These are phyloP conservation scores for Sarocladiaceae sp. DNA, from an alignment of 2,329 filamentous ascomycete genomes.

Conservation along the genomic window DNA sequence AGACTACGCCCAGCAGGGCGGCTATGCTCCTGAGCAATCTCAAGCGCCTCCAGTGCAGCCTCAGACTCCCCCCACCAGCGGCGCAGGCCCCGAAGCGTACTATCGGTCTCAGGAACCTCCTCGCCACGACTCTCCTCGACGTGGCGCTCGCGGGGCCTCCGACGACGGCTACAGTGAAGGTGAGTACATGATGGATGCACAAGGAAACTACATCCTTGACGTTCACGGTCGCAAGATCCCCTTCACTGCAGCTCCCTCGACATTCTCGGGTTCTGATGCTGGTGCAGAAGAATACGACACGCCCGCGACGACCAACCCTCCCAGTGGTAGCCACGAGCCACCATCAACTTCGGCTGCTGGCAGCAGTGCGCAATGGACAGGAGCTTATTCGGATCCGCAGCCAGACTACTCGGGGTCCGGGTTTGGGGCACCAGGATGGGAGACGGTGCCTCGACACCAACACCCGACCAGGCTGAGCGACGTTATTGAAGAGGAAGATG, in stretches of 20 bases:
- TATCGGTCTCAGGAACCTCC: conserved; percentile 20
- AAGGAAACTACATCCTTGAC: conserved; percentile 59
- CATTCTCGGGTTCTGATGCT: conserved; percentile 44
- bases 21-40: conserved; percentile 32
- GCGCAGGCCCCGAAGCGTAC: conserved; percentile 15
- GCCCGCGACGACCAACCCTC: conserved; percentile 38
- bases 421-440: conserved; percentile 69
- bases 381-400: conserved; percentile 35
- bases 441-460: conserved; percentile 72
- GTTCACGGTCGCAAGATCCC: conserved; percentile 55
- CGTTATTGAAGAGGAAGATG: conserved; percentile 82
- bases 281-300: conserved; percentile 56
- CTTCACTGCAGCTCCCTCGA: conserved; percentile 43
- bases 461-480: conserved; percentile 87
- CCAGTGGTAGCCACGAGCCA: conserved; percentile 27
- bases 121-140: conserved; percentile 10
- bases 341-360: conserved; percentile 21
- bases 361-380: conserved; percentile 35
- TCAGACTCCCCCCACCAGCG: conserved; percentile 25
- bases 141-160: conserved; percentile 30
- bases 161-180: conserved; percentile 65
- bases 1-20: conserved; percentile 21
- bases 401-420: conserved; percentile 67
- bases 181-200: conserved; percentile 63
- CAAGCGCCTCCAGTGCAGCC: conserved; percentile 38